Base-by-base conservation (phyloP, 352 stramenopile genomes). In the Ophiocytium majus region DNA sequence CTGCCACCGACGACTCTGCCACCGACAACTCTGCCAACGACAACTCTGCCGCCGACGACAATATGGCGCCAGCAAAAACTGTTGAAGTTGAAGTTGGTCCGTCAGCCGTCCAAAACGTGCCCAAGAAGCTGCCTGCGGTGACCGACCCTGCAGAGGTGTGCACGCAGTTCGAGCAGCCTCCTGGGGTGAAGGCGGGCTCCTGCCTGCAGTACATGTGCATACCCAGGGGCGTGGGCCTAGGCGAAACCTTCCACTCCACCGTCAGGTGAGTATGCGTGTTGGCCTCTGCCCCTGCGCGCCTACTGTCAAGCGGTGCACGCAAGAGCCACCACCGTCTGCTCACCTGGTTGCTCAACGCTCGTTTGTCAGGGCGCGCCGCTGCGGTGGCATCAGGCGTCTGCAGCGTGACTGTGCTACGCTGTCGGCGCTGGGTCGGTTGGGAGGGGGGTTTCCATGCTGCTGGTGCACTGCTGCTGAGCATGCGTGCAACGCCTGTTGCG, bases 131-230 rank as follows among this genome's bases (percentile, higher is more conserved):
- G n/a, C n/a, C n/a, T n/a, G n/a, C 43, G 43, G 43, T 57, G 43
- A 14, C 14, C 32, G 5, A 5, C 5, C 5, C 32, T 43, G 66
- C 5, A 14, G 66, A 78, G 5, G 66, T 78, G 66, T 78, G 66
- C 35, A 43, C 66, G 32, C 66, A 78, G 66, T 5, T 43, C 32
- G 17, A 17, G 10, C 66, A 5, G 32, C 66, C 66, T 5, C 66
- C 66, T 17, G 66, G 66, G 5, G 66, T 78, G 5, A 78, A 78
- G 35, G 66, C 14, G 5, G 35, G 35, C 35, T 5, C 5, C 35
- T 78, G 66, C 66, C 5, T 78, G 32, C 66, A 78, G 35, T 17
- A 17, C 35, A 78, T 78, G 66, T 78, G 66, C 35, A 35, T 78
- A 43, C 66, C 66, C 5, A 5, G 10, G 32, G 5, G 10, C 5